Base-by-base conservation (phyloP, 2,329 filamentous ascomycete genomes). In the Penicillium occitanis region DNA sequence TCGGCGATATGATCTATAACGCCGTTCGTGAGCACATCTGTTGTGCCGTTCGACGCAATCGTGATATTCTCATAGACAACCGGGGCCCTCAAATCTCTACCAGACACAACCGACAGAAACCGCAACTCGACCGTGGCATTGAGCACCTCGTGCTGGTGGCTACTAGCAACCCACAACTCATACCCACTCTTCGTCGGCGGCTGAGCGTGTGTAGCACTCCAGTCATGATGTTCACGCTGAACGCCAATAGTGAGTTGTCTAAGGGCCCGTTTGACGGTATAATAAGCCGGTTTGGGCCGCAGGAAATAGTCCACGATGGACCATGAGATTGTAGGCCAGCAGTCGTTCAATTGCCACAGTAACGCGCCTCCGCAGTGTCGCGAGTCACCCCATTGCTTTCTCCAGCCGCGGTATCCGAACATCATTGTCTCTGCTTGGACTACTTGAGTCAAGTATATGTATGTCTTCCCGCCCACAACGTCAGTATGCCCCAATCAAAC, bases 371-470 rank as follows among this genome's bases (percentile, higher is more conserved):
- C 70, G 62, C 73, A 75, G 30, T 72, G 69, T n/a, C 64, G 64
- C 74, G 90, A 87, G 61, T 71, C 69, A 44, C 71, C 71, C 75
- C 75, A 77, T 63, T 76, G 68, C 46, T 73, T 70, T 30, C 74
- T 70, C 73, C 73, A 86, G 44, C 82, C 81, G 58, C 81, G 78
- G 72, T 85, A 85, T 22, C 82, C 84, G 69, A 82, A 84, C 79
- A 82, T 83, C 66, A 86, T 70, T 2, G 83, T 83, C 69, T 86
- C 84, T 57, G 83, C 81, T 72, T 86, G 84, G 60, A 83, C 83
- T 30, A 86, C 77, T 71, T 86, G 84, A 11, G 84, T 86, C 75
- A 78, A 81, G 76, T 90, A 92, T 70, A 91, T 84, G 71, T 88
- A 91, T 44, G 81, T 81, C 57, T 67, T 19, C n/a, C 25, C 25